These are phyloP conservation scores for Halenospora varia DNA, from an alignment of 495 filamentous ascomycete species.

Conservation along the genomic window DNA sequence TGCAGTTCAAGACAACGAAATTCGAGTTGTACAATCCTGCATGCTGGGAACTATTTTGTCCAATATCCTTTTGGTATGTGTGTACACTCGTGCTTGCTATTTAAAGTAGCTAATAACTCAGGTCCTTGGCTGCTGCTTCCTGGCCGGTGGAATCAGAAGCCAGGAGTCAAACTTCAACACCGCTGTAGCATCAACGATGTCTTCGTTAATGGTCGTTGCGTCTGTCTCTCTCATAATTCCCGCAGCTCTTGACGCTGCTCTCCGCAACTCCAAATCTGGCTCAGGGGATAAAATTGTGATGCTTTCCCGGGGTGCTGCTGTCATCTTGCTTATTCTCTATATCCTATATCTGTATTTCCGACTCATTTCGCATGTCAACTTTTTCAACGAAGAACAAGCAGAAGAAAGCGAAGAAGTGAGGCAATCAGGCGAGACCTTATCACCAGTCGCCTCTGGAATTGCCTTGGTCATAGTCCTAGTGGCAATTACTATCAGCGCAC, in stretches of 20 bases:
- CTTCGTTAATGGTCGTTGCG: conserved; percentile 11
- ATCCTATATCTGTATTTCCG: conserved; percentile 10
- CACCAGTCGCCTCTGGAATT: neutral
- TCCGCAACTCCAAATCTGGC: neutral
- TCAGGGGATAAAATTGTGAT: neutral
- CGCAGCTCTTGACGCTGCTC: conserved; percentile 4
- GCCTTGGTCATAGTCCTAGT: conserved; percentile 21
- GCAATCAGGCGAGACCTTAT: neutral
- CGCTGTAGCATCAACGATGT: conserved; percentile 1
- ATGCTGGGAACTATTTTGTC: conserved; percentile 30
- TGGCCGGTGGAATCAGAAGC: neutral
- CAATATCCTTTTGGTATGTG: conserved; percentile 21
- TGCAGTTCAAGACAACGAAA: conserved; percentile 26
- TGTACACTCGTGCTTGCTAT: neutral
- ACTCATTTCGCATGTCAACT: neutral
- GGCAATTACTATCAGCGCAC: conserved; percentile 28
- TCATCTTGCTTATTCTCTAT: conserved; percentile 12
- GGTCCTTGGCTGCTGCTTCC: conserved; percentile 14
- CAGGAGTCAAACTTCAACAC: neutral
- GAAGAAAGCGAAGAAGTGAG: conserved; percentile 13
- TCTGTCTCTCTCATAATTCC: conserved; percentile 9
- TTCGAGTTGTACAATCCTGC: conserved; percentile 26
- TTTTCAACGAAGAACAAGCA: conserved; percentile 25
- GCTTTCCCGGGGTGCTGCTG: conserved; percentile 9
- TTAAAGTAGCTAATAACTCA: neutral